Base-by-base conservation (phyloP, 495 filamentous ascomycete genomes). In the Penicillium lagena region DNA sequence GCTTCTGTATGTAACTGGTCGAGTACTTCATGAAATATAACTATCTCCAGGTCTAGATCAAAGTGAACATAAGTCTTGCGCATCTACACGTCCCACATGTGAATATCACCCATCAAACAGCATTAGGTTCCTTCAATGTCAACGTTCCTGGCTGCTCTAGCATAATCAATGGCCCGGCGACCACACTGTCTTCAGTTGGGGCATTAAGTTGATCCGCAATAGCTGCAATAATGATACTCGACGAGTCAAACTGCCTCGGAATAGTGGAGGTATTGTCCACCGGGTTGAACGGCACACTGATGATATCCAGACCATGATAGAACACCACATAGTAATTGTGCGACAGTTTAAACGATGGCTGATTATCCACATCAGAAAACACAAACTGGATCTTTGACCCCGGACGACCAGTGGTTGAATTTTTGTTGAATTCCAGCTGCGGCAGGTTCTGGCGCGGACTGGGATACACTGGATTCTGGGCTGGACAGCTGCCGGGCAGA, bases 241-340 rank as follows among this genome's bases (percentile, higher is more conserved):
- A 66, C 10, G 33, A 4, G 53, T 78, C 73, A 46, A 77, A 74
- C 22, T 63, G 38, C 11, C 37, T 35, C 12, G 74, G 73, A 33
- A 75, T 72, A 1, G 60, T 72, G 7, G 68, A 66, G 30, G 41
- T 52, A 28, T 70, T 68, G 2, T 47, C 53, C 9, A 40, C 46
- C 2, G 64, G 63, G 30, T 76, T 54, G 47, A 74, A 64, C 0
- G 72, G 71, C 13, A 74, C 62, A 38, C 67, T 73, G 15, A 73
- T 56, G 33, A 65, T 73, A 11, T 54, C 22, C 9, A 73, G 12
- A 9, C 66, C 71, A 35, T 79, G 75, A 59, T 71, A 77, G 51
- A 74, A 77, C 27, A 77, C 73, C 7, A 70, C 73, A 42, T 68
- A 76, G 45, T 79, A 79, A 27, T 66, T 6, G 0, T 6, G 22